These are phyloP conservation scores for Hypericum androsaemum DNA, from an alignment of 345 rosid species.

Conservation along the genomic window DNA sequence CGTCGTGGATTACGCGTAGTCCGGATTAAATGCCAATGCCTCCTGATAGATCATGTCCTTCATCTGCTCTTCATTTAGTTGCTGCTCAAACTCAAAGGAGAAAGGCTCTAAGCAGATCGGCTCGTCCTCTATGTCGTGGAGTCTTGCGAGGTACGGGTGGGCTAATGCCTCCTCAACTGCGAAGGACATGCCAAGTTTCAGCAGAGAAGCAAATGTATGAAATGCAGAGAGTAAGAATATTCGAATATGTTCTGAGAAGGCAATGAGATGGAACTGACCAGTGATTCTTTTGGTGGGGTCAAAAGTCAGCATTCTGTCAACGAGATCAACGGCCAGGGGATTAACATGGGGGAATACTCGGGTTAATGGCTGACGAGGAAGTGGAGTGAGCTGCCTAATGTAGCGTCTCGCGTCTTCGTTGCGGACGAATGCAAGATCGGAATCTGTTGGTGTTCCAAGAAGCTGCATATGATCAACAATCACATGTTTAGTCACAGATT, in stretches of 20 bases:
- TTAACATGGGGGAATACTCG: slow-evolving; percentile 62
- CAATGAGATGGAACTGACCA: slow-evolving; percentile 64
- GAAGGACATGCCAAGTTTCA: too few species aligned
- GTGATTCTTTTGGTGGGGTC: slow-evolving; percentile 89
- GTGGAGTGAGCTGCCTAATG: slow-evolving; percentile 54
- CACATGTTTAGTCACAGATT: slow-evolving; percentile 1
- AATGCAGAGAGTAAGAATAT: not conserved
- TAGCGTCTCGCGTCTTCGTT: slow-evolving; percentile 85
- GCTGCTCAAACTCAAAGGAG: slow-evolving; percentile 83
- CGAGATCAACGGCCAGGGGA: slow-evolving; percentile 75
- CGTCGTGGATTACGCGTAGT: slow-evolving; percentile 28
- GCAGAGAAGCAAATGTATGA: not conserved
- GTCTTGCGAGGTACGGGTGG: slow-evolving; percentile 72
- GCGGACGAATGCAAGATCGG: slow-evolving; percentile 80
- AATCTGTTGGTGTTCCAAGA: slow-evolving; percentile 81
- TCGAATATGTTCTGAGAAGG: too few species aligned
- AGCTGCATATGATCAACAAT: slow-evolving; percentile 36
- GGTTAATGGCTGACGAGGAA: slow-evolving; percentile 64
- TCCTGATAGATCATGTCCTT: slow-evolving; percentile 80
- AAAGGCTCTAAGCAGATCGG: slow-evolving; percentile 68
- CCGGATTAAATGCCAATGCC: slow-evolving; percentile 71
- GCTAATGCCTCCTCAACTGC: slow-evolving; percentile 92
- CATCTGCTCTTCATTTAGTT: slow-evolving; percentile 90
- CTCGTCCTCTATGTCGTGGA: slow-evolving; percentile 84
- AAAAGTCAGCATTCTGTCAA: slow-evolving; percentile 83